Percentiles rank a stretch among this genome's conserved stretches.
Conservation (phyloP, 768 basidiomycete species). For the Cyathus striatus region DNA sequence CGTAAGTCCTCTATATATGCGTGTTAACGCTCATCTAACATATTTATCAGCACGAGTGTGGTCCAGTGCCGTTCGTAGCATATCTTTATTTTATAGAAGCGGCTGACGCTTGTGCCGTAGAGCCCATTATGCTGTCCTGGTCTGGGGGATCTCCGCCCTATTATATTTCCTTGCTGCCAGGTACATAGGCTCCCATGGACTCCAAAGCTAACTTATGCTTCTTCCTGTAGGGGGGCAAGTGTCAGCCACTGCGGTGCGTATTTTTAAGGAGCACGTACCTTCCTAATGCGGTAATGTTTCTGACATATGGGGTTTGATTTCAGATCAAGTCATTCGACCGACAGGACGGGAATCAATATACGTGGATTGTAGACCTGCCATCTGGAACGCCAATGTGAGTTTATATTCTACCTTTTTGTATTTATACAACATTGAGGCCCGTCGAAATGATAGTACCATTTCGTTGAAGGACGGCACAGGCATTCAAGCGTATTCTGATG, state of each 20-base stretch:
- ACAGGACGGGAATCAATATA: conserved; percentile 34
- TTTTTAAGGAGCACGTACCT: conserved; percentile 4
- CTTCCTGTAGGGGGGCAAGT: conserved; percentile 47
- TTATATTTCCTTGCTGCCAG: conserved; percentile 57
- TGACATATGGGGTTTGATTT: conserved; percentile 10
- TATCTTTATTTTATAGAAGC: conserved; percentile 3
- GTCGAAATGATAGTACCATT: conserved; percentile 53
- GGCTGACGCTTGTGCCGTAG: too few species aligned
- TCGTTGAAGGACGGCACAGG: conserved; percentile 58
- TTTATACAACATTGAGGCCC: background rate
- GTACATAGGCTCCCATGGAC: conserved; percentile 36
- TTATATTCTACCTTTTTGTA: background rate
- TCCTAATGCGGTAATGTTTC: conserved; percentile 9
- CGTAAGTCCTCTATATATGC: conserved; percentile 38
- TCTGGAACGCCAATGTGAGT: conserved; percentile 44
- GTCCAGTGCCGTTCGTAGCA: conserved; percentile 49
- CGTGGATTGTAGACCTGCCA: conserved; percentile 52
- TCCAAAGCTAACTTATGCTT: too few species aligned
- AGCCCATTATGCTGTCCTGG: conserved; percentile 58
- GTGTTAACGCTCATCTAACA: background rate
- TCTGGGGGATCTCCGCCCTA: conserved; percentile 47
- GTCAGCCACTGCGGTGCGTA: conserved; percentile 43
- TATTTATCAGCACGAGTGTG: conserved; percentile 17
- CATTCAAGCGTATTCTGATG: conserved; percentile 42
- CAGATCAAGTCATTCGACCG: conserved; percentile 53